Evolutionary conservation across 1,284 basidiomycete species (phyloP), one percentile per base, ranked within the genome.

Genomic region (Cutaneotrichosporon mucoides): DNA sequence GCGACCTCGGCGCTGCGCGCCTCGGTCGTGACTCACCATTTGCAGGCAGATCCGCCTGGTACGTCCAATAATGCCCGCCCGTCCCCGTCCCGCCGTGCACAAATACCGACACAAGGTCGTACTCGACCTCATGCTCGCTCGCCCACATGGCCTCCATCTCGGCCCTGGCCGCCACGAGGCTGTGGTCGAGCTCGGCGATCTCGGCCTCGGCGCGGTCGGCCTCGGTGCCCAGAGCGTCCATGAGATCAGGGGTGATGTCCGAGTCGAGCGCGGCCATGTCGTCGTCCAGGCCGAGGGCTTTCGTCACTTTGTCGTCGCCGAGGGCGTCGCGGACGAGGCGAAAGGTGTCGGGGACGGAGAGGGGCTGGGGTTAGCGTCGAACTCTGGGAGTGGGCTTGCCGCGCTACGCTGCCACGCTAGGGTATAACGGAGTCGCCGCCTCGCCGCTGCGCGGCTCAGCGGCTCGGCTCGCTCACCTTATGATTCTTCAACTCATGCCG

Each of bases 81-180:
- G 71, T 71, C 47, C 71, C 68, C 6, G 69, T 72, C 90, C 92
- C 93, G 43, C 95, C 88, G 77, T 99, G 95, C 68, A 98, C 90
- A 79, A 98, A 99, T 11, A 98, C 94, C 11, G 91, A 90, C 0
- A 91, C 92, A 44, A 99, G 83, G 70, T 95, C 90, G 73, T 98
- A 99, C 54, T 88, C 86, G 33, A 85, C 85, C 35, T 84, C 79
- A 6, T 56, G 81, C 56, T 86, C 84, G 64, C 85, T 84, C 44
- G 79, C 79, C 96, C 96, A 99, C 7, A 94, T 71, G 2, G 77
- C 77, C 66, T 94, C 89, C 49, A 96, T 78, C 58, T 87, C 83
- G 11, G 80, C 76, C 75, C 92, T 92, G 64, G 90, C 81, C 46
- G 70, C 70, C 8, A 79, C 77, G 6, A 86, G 82, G 2, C 79